phyloP scores from a whole-genome alignment of 352 stramenopile species.

The Phytopythium oedochilum region DNA sequence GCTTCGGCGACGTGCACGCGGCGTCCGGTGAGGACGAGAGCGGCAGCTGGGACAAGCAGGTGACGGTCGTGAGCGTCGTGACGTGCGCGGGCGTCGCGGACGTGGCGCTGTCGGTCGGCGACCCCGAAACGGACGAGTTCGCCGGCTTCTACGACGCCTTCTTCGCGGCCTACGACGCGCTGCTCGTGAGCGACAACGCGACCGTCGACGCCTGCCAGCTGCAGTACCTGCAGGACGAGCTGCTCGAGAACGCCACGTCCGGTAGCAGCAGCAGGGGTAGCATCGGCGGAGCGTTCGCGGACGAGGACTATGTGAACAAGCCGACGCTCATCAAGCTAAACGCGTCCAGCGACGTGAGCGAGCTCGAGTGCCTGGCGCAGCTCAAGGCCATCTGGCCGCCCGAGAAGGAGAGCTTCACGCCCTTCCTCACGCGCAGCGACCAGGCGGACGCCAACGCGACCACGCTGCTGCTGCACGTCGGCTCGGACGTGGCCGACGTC shows the following conservation, averaged over 20 bases:
- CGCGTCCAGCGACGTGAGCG: constrained; percentile 17
- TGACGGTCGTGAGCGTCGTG: constrained; percentile 35
- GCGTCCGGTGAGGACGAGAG: constrained; percentile 3
- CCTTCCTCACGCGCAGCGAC: constrained; percentile 51
- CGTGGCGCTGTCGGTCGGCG: constrained; percentile 33
- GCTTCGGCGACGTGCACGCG: constrained; percentile 26
- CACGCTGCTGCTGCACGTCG: constrained; percentile 54
- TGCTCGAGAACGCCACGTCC: constrained; percentile 43
- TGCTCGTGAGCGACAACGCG: constrained; percentile 51
- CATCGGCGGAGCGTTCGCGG: constrained; percentile 18
- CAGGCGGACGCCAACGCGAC: constrained; percentile 26
- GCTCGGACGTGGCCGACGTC: constrained; percentile 15
- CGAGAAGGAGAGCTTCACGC: constrained; percentile 34
- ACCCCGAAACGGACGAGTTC: constrained; percentile 28
- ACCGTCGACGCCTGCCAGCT: constrained; percentile 59
- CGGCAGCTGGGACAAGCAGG: constrained; percentile 4
- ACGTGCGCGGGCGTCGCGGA: constrained; percentile 30
- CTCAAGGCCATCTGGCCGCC: constrained; percentile 31
- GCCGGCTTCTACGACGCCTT: constrained; percentile 53
- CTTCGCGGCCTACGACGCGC: constrained; percentile 58
- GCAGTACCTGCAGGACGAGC: constrained; percentile 55
- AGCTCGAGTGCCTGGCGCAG: constrained; percentile 35
- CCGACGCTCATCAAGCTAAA: constrained; percentile 56
- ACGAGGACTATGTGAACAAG: constrained; percentile 15
- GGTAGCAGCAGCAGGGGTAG: constrained; percentile 3